phyloP scores from a whole-genome alignment of 2,329 filamentous ascomycete genomes.

The Nemania bipapillata region DNA sequence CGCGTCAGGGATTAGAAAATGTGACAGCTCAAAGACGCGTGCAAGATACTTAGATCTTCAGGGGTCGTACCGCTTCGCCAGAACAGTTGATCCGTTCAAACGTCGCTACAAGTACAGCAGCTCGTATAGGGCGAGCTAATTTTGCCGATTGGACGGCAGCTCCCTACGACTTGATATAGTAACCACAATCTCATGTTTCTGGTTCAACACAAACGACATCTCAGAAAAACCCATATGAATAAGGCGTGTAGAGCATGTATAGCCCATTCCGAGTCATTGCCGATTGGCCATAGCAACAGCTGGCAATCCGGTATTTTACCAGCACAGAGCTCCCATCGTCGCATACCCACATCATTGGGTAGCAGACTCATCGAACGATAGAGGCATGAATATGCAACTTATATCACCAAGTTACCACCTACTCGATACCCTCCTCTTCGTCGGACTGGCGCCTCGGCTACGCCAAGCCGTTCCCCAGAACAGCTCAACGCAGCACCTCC shows the following conservation, averaged over 20 bases:
- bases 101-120: slow-evolving; percentile 17
- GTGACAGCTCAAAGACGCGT: slow-evolving; percentile 15
- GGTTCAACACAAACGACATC: slow-evolving; percentile 21
- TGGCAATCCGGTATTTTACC: slow-evolving; percentile 8
- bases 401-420: not conserved
- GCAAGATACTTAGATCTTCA: slow-evolving; percentile 36
- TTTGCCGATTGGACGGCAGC: slow-evolving; percentile 29
- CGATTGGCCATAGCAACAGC: slow-evolving; percentile 22
- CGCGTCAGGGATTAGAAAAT: slow-evolving; percentile 29
- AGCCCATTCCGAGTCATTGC: slow-evolving; percentile 21
- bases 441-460: slow-evolving; percentile 17
- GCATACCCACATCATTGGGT: slow-evolving; percentile 17
- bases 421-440: not conserved
- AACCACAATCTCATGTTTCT: slow-evolving; percentile 16
- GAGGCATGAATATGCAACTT: slow-evolving; percentile 18
- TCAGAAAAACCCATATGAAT: slow-evolving; percentile 12
- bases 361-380: slow-evolving; percentile 24
- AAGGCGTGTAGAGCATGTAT: not conserved
- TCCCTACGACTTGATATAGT: slow-evolving; percentile 27
- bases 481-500: slow-evolving; percentile 20
- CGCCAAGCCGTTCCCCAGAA: slow-evolving; percentile 28
- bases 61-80: slow-evolving; percentile 24
- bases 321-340: slow-evolving; percentile 16
- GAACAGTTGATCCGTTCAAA: slow-evolving; percentile 11
- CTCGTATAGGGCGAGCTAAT: slow-evolving; percentile 14